Evolutionary conservation across 2,329 filamentous ascomycete species (phyloP).

Genomic region (Diaporthe ilicicola): DNA sequence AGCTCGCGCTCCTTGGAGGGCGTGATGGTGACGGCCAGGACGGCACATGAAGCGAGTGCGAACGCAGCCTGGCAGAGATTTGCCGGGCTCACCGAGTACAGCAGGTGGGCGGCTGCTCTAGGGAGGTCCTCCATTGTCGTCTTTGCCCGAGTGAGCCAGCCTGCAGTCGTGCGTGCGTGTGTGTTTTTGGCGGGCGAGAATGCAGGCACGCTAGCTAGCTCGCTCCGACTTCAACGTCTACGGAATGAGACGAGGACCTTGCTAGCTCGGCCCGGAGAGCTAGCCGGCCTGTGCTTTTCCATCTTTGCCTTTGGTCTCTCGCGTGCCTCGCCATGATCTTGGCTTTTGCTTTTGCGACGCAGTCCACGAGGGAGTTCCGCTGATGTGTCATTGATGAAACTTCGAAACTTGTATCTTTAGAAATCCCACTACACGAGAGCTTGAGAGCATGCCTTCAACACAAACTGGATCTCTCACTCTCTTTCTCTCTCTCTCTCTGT

Average conservation of each 20-base stretch:
- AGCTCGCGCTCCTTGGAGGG: constrained; percentile 54
- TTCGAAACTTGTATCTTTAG: neutral
- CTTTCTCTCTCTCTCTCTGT: too few species aligned
- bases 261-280: constrained; percentile 9
- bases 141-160: neutral
- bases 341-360: neutral
- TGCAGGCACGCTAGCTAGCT: neutral
- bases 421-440: neutral
- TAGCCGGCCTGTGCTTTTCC: constrained; percentile 11
- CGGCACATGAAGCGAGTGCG: constrained; percentile 48
- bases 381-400: neutral
- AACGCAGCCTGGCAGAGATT: constrained; percentile 57
- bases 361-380: neutral
- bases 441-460: neutral
- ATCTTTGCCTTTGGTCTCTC: neutral
- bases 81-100: constrained; percentile 37
- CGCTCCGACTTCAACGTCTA: neutral
- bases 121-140: constrained; percentile 8
- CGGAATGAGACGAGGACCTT: neutral
- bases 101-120: neutral
- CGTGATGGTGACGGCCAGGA: constrained; percentile 53
- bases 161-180: neutral
- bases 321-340: neutral
- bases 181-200: neutral
- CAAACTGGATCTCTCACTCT: too few species aligned